phyloP scores from a whole-genome alignment of 768 basidiomycete species.

The Lentinus tigrinus region DNA sequence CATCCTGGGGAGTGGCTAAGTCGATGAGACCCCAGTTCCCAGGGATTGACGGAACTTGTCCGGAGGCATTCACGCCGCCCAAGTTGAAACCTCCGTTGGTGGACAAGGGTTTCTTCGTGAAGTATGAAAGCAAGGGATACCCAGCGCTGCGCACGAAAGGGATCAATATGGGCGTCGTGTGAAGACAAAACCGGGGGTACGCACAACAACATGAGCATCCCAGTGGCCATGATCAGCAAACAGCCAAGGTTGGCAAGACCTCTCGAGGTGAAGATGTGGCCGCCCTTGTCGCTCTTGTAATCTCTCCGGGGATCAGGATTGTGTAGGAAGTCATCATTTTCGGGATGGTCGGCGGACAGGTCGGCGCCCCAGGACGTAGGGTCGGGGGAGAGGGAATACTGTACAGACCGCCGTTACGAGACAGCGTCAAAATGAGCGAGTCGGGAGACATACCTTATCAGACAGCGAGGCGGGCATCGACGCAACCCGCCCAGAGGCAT shows the following conservation, averaged over 20 bases:
- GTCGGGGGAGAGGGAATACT: slow-evolving; percentile 77
- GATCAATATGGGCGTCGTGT: not conserved
- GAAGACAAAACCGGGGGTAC: slow-evolving; percentile 20
- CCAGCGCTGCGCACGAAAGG: slow-evolving; percentile 33
- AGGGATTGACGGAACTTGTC: slow-evolving; percentile 42
- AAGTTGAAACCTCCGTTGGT: slow-evolving; percentile 44
- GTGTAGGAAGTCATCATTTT: slow-evolving; percentile 73
- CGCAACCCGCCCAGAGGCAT: slow-evolving; percentile 10
- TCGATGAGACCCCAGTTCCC: slow-evolving; percentile 54
- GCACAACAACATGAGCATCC: slow-evolving; percentile 59
- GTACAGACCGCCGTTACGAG: not conserved
- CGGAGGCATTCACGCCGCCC: slow-evolving; percentile 44
- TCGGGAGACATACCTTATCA: slow-evolving; percentile 20
- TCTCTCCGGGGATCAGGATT: slow-evolving; percentile 50
- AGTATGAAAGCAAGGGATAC: slow-evolving; percentile 43
- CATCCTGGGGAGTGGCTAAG: slow-evolving; percentile 48
- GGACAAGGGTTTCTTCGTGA: slow-evolving; percentile 28
- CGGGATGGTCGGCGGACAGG: slow-evolving; percentile 45
- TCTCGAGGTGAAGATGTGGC: slow-evolving; percentile 53
- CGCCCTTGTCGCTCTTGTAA: slow-evolving; percentile 34
- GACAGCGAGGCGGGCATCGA: slow-evolving; percentile 22
- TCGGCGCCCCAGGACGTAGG: slow-evolving; percentile 72
- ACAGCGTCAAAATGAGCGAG: not conserved
- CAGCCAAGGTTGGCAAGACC: slow-evolving; percentile 76
- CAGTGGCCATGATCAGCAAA: slow-evolving; percentile 50